A percentile compares a stretch with the other conserved stretches of the same genome.
phyloP scores from a whole-genome alignment of 257 asterid genomes.

The Solanum clarkiae region DNA sequence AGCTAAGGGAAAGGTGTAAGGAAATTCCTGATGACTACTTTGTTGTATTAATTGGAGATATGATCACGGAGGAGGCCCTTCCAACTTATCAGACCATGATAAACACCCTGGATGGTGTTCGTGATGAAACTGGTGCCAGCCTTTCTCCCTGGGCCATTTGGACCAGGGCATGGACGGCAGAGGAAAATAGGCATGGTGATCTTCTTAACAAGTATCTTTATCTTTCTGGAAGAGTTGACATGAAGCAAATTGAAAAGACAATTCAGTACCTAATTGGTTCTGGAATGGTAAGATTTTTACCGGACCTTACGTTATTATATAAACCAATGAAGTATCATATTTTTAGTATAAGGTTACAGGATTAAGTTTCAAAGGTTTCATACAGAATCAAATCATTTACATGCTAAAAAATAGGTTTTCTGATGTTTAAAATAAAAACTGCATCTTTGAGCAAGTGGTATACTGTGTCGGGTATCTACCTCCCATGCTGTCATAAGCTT shows the following conservation, averaged over 20 bases:
- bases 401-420: background rate
- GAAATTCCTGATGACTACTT: conserved; percentile 63
- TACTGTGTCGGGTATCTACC: background rate
- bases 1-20: conserved; percentile 52
- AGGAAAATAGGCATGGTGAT: conserved; percentile 74
- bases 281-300: conserved; percentile 25
- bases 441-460: background rate
- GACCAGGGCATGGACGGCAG: conserved; percentile 78
- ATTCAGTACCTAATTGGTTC: conserved; percentile 53
- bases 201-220: conserved; percentile 56
- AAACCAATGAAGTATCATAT: background rate
- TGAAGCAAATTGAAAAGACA: conserved; percentile 53
- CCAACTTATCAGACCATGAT: conserved; percentile 85
- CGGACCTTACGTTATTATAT: background rate
- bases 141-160: conserved; percentile 62
- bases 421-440: background rate
- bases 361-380: background rate
- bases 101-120: conserved; percentile 68
- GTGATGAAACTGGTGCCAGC: conserved; percentile 77
- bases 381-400: background rate
- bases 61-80: conserved; percentile 73
- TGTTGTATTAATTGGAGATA: conserved; percentile 61
- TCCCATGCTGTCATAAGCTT: background rate
- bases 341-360: background rate
- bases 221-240: conserved; percentile 63